Evolutionary conservation across 305 asterid genomes (phyloP), one percentile per base, ranked within the genome.

Genomic region (Rubia peregrina): DNA sequence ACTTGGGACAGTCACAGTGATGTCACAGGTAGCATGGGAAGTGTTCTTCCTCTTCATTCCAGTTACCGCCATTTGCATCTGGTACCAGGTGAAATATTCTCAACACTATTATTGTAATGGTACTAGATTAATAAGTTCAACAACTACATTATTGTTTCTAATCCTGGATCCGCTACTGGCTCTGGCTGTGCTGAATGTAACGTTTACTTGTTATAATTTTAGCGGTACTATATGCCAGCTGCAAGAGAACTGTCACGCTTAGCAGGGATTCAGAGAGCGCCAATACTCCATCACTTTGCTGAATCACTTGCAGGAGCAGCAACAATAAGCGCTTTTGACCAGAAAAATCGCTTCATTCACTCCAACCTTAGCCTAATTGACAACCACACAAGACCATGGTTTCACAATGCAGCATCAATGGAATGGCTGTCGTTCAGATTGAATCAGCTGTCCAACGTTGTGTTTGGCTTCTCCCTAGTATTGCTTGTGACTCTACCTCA

Each of bases 21-120:
- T 94, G 99, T 94, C 98, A 63, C 98, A 91, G 82, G 99, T 85
- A 56, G 98, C 99, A 44, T 94, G 99, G 99, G 98, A 91, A 85
- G 99, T 94, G 38, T 87, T 94, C 42, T 84, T 76, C 82, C 84
- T 91, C 86, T 89, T 94, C 85, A 91, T 91, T 79, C 99, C 99
- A 19, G 93, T 91, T 43, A 94, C 99, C 30, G 96, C 90, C 64
- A 80, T 91, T 77, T 91, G 99, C 89, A 75, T 91, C 41, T 87
- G 95, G 96, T 94, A 94, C 74, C 99, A 94, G 89, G 99, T 91
- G 74, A 74, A 70, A 67, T 61, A 41, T 65, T 68, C 46, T 53
- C 36, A 51, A 42, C 38, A 26, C 1, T 26, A 26, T 26, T 26
- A 26, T 0, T 26, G 30, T 26, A 26, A 26, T 26, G 30, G 30